Base-by-base conservation (phyloP, 139 green algal genomes). In the Haematococcus sp. region DNA sequence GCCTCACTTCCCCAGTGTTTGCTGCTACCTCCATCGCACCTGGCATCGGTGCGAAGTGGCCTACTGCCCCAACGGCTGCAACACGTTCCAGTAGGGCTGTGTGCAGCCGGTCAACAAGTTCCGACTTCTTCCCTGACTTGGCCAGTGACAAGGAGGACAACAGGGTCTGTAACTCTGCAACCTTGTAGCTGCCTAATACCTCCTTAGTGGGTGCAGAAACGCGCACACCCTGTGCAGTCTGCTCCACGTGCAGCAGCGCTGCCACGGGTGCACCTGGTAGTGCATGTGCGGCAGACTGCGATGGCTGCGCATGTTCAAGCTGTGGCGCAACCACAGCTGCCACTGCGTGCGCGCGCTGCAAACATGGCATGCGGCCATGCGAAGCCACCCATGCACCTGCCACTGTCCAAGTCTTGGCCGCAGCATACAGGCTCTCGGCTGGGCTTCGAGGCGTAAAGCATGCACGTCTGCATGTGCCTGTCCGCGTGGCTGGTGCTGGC, bases 91-190 rank as follows among this genome's bases (percentile, higher is more conserved):
- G 16, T 58, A 33, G 2, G 27, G 68, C 68, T 54, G 59, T 16
- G 69, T 63, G 54, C 63, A 82, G 64, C 31, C 20, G 13, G 19
- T 74, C 76, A 4, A 70, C 76, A n/a, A 82, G 63, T 30, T 68
- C 34, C 1, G 63, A 63, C 43, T 82, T 82, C 4, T 46, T 74
- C 28, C 69, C 70, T 63, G 66, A 63, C 27, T 63, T 61, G 66
- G 66, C 15, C 28, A 61, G 46, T 7, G 11, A 25, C 17, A 68
- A 46, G 2, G 35, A 25, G 17, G 61, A 40, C 23, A 82, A 54
- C 63, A 77, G 28, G 43, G 63, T 63, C 13, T 46, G 35, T 33
- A 82, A 23, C 1, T 82, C 63, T 20, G 55, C 30, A 27, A 81
- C 70, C 76, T 73, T 78, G 17, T 72, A 63, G n/a, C 51, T 78